These are phyloP conservation scores for Dothiorella sarmentorum DNA, from an alignment of 2,329 filamentous ascomycete species.

Conservation along the genomic window DNA sequence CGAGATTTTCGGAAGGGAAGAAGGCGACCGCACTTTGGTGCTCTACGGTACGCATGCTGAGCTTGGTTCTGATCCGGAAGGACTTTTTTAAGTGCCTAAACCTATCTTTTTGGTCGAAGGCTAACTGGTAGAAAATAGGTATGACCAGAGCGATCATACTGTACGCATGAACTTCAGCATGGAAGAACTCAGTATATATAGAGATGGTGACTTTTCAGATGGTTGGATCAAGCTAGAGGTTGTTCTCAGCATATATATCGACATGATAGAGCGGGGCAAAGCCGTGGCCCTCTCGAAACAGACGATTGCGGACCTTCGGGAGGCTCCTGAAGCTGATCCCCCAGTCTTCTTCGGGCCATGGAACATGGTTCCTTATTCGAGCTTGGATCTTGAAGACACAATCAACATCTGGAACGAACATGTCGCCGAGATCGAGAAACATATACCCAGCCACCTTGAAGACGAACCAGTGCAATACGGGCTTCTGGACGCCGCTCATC, in stretches of 20 bases:
- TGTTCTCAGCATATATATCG: neutral
- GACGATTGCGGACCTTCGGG: no score
- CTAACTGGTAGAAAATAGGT: neutral
- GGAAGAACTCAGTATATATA: neutral
- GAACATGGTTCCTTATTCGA: neutral
- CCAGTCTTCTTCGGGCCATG: neutral
- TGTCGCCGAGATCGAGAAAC: neutral
- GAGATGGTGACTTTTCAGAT: no score
- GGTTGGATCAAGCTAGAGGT: neutral
- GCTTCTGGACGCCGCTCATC: neutral
- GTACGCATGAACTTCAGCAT: constrained; percentile 1
- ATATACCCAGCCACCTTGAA: neutral
- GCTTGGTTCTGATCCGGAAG: neutral
- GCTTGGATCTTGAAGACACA: neutral
- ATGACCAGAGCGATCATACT: neutral
- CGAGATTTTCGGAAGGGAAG: neutral
- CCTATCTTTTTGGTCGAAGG: neutral
- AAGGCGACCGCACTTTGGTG: neutral
- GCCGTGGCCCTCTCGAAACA: neutral
- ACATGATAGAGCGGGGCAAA: neutral
- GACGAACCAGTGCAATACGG: neutral
- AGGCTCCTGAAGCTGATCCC: no score
- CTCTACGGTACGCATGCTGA: neutral
- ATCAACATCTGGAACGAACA: neutral
- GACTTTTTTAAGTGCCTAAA: neutral